Evolutionary conservation across 1,284 basidiomycete species (phyloP).

Genomic region (Naganishia albida): DNA sequence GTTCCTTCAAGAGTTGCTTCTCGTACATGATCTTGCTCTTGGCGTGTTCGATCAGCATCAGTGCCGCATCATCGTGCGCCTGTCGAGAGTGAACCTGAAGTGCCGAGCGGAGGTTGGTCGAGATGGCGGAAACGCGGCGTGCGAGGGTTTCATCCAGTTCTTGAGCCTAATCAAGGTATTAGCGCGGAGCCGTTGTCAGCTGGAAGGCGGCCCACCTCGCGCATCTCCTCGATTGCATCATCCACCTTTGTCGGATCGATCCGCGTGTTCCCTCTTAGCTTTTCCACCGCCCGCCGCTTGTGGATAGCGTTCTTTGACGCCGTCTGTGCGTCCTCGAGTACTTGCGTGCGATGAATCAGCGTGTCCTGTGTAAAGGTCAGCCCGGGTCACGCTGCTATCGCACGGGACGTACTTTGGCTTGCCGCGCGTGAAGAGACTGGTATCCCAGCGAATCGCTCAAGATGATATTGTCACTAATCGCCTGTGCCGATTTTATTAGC

Average conservation of each 20-base stretch:
- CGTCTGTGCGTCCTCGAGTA: slow-evolving; percentile 86
- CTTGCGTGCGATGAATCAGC: slow-evolving; percentile 76
- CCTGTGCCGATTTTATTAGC: slow-evolving; percentile 47
- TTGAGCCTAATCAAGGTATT: slow-evolving; percentile 63
- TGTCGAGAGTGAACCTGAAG: slow-evolving; percentile 77
- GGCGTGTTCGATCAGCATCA: slow-evolving; percentile 84
- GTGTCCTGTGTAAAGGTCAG: slow-evolving; percentile 62
- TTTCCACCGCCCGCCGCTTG: slow-evolving; percentile 84
- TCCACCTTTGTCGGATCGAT: slow-evolving; percentile 85
- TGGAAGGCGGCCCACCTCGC: slow-evolving; percentile 66
- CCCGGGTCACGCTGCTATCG: neutral
- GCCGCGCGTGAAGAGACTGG: slow-evolving; percentile 88
- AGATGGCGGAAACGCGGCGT: slow-evolving; percentile 80
- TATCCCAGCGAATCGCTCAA: slow-evolving; percentile 89
- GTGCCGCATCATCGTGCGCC: slow-evolving; percentile 83
- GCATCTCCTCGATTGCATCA: slow-evolving; percentile 87
- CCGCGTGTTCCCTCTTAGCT: slow-evolving; percentile 81
- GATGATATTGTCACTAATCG: slow-evolving; percentile 87
- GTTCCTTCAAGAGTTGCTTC: slow-evolving; percentile 77
- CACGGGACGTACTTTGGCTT: slow-evolving; percentile 64
- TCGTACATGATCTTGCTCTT: slow-evolving; percentile 88
- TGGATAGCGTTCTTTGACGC: slow-evolving; percentile 88
- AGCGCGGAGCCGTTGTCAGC: slow-evolving; percentile 25
- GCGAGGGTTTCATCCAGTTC: slow-evolving; percentile 81
- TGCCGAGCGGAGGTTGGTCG: slow-evolving; percentile 81